Percentiles rank a stretch among this genome's conserved stretches.
Evolutionary conservation across 768 basidiomycete species (phyloP).

Genomic region (Melanogaster broomeanus): DNA sequence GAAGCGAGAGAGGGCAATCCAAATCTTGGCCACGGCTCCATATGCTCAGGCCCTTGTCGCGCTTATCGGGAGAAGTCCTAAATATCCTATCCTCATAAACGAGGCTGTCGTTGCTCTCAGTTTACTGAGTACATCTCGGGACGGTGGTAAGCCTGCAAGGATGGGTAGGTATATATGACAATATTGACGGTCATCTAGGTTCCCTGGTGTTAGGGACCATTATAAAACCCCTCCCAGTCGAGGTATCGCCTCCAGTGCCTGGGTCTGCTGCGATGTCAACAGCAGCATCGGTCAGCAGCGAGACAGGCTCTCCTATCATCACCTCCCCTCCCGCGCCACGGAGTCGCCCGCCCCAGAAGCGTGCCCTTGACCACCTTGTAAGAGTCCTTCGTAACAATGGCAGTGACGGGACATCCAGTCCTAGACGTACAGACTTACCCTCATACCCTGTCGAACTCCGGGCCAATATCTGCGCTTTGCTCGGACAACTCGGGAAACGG

Average conservation of each 20-base stretch:
- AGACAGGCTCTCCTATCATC: constrained; percentile 49
- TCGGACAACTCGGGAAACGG: constrained; percentile 63
- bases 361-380: constrained; percentile 69
- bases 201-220: constrained; percentile 64
- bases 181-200: constrained; percentile 41
- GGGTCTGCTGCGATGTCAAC: constrained; percentile 37
- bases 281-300: constrained; percentile 44
- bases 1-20: constrained; percentile 55
- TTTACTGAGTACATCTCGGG: constrained; percentile 64
- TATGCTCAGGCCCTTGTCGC: constrained; percentile 64
- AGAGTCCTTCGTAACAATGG: constrained; percentile 54
- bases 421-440: constrained; percentile 32
- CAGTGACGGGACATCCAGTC: constrained; percentile 39
- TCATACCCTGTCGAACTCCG: constrained; percentile 76
- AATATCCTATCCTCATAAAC: constrained; percentile 84
- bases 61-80: constrained; percentile 73
- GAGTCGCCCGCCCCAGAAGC: constrained; percentile 46
- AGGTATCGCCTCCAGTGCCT: constrained; percentile 34
- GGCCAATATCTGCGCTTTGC: constrained; percentile 71
- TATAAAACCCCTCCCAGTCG: constrained; percentile 47
- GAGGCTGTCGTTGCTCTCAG: constrained; percentile 87
- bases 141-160: constrained; percentile 55
- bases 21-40: constrained; percentile 49
- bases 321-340: constrained; percentile 40
- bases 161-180: neutral